Conservation (phyloP, 1,284 basidiomycete species). For the Tranzscheliella williamsii region DNA sequence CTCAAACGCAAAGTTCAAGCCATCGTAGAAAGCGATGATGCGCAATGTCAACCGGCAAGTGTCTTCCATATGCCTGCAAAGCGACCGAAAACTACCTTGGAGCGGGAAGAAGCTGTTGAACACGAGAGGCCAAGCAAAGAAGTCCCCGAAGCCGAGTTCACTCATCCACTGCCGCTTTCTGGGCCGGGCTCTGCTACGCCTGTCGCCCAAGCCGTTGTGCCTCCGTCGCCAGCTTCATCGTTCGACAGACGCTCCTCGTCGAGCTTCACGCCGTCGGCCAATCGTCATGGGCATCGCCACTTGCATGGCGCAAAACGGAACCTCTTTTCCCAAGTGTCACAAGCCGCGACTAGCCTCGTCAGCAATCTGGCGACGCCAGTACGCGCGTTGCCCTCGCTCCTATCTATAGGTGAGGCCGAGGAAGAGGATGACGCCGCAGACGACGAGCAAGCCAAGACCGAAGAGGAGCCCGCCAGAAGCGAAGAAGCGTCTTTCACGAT, state of each 20-base stretch:
- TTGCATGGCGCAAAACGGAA: constrained; percentile 23
- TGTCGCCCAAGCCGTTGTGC: no score
- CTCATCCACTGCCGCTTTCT: no score
- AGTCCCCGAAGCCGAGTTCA: no score
- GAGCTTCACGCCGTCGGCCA: constrained; percentile 29
- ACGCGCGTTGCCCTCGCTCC: constrained; percentile 15
- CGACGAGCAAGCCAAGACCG: not conserved
- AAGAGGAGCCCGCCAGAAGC: not conserved
- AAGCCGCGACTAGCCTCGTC: constrained; percentile 19
- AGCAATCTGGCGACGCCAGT: constrained; percentile 24
- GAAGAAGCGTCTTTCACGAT: constrained; percentile 8
- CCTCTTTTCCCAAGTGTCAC: constrained; percentile 17
- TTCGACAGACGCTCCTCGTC: constrained; percentile 21
- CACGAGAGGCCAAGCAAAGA: no score
- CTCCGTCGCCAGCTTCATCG: constrained; percentile 36
- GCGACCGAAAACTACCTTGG: no score
- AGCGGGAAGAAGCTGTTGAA: no score
- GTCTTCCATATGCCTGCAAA: no score
- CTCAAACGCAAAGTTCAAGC: not conserved
- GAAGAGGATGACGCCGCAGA: not conserved
- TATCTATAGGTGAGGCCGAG: constrained; percentile 17
- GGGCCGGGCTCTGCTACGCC: no score
- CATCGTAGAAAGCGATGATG: no score
- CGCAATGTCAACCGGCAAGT: no score
- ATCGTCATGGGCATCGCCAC: constrained; percentile 33